Base-by-base conservation (phyloP, 768 basidiomycete genomes). In the Pisolithus albus region DNA sequence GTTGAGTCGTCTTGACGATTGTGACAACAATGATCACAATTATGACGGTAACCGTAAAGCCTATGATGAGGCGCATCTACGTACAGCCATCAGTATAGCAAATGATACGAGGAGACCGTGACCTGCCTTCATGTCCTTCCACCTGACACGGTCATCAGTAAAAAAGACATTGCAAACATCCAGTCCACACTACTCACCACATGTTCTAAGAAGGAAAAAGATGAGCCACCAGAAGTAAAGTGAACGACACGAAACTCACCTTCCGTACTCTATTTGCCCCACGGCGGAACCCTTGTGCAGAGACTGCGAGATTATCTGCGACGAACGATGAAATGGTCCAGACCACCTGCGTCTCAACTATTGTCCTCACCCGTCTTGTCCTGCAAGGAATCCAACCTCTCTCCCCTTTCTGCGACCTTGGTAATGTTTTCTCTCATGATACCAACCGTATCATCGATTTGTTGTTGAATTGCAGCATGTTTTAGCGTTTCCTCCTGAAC, bases 381-480 rank as follows among this genome's bases (percentile, higher is more conserved):
- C 70, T 97, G 95, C 57, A 98, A 72, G 46, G 87, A 86, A 64
- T 98, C 93, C 56, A 99, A 73, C 58, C 92, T 72, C 73, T 98
- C 95, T 62, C 94, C 94, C 63, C 96, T 74, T 75, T 98, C 93
- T 15, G 92, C 89, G 16, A 95, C 92, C 70, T 92, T 91, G 55
- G 84, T 88, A 63, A 99, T 97, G 71, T 99, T 99, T 59, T 96
- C 92, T 66, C 91, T 80, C 96, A 99, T 99, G 63, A 97, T 92
- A 49, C 84, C 88, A 47, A 97, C 93, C 43, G 96, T 98, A 66
- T 91, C 88, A 67, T 98, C 92, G 60, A 97, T 97, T 72, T 98
- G 93, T n/a, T 79, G 79, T 69, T 98, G 95, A 61, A 98, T 95
- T 52, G 88, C 90, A 3, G 91, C 89, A n/a, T 0, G 94, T 97